Percentiles rank a stretch among this genome's conserved stretches.
Evolutionary conservation across 2,329 filamentous ascomycete genomes (phyloP).

Genomic region (Stemphylium lycopersici): DNA sequence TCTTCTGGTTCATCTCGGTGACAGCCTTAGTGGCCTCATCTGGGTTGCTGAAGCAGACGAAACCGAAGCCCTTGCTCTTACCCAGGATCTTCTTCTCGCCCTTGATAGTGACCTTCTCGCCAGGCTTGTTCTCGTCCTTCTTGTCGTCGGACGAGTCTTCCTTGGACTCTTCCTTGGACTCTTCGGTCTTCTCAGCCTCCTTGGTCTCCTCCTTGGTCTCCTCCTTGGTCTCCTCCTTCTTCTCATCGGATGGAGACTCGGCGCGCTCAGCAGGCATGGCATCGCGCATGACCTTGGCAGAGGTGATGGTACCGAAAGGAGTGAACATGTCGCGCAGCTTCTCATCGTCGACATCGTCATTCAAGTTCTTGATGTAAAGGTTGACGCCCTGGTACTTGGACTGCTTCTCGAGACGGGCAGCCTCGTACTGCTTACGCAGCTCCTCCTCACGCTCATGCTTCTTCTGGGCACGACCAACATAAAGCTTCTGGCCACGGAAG

Average conservation of each 20-base stretch:
- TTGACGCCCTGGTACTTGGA: slow-evolving; percentile 99
- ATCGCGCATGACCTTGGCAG: slow-evolving; percentile 99
- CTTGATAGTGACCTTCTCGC: slow-evolving; percentile 61
- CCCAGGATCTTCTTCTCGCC: slow-evolving; percentile 72
- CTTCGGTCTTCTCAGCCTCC: slow-evolving; percentile 64
- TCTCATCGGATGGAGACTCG: slow-evolving; percentile 53
- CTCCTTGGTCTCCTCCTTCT: slow-evolving; percentile 57
- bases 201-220: slow-evolving; percentile 58
- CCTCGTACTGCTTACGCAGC: slow-evolving; percentile 98
- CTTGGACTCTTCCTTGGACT: slow-evolving; percentile 63
- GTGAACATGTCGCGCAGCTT: slow-evolving; percentile 94
- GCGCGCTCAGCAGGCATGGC: slow-evolving; percentile 60
- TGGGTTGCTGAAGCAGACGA: slow-evolving; percentile 99
- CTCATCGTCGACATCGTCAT: slow-evolving; percentile 96
- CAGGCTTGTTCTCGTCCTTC: slow-evolving; percentile 61
- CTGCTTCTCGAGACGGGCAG: slow-evolving; percentile 95
- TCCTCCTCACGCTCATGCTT: slow-evolving; percentile 99
- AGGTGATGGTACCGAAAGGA: slow-evolving; percentile 93
- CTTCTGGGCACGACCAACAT: slow-evolving; percentile 98
- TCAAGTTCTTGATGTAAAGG: slow-evolving; percentile 99
- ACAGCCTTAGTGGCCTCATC: slow-evolving; percentile 99
- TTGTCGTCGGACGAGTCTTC: slow-evolving; percentile 61
- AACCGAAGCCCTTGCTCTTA: slow-evolving; percentile 99
- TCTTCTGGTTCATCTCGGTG: slow-evolving; percentile 99
- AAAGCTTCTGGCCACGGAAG: slow-evolving; percentile 92